phyloP scores from a whole-genome alignment of 2,329 filamentous ascomycete species.

The Aspergillus cejpii region DNA sequence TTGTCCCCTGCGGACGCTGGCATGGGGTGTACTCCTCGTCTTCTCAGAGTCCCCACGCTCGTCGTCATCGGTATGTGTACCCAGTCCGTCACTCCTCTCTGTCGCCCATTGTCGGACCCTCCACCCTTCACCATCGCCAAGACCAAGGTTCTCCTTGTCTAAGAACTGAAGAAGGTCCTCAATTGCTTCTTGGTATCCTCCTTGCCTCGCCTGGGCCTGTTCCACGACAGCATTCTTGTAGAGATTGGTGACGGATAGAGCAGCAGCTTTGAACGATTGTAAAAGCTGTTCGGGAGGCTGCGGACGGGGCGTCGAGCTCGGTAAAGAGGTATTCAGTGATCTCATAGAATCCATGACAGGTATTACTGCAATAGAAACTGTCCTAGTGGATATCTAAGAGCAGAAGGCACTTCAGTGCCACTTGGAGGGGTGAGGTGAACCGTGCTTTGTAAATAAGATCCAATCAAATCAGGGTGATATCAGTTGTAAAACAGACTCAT shows the following conservation, averaged over 20 bases:
- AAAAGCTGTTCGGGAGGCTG: constrained; percentile 56
- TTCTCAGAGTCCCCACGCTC: constrained; percentile 37
- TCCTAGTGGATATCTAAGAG: constrained; percentile 3
- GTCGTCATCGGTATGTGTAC: constrained; percentile 42
- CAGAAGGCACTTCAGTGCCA: constrained; percentile 6
- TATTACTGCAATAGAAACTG: constrained; percentile 8
- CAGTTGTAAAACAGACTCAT: neutral
- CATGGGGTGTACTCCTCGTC: constrained; percentile 34
- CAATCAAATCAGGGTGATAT: neutral
- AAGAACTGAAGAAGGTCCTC: constrained; percentile 83
- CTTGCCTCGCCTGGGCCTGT: constrained; percentile 64
- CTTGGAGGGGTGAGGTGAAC: constrained; percentile 18
- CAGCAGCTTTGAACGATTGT: constrained; percentile 84
- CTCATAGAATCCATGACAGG: constrained; percentile 57
- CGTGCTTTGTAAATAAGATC: constrained; percentile 12
- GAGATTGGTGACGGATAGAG: constrained; percentile 88
- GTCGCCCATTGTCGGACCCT: constrained; percentile 56
- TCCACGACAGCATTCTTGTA: constrained; percentile 85
- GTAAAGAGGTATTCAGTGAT: constrained; percentile 56
- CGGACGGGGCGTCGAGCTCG: constrained; percentile 45
- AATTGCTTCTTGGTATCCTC: constrained; percentile 89
- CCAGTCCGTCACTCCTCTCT: constrained; percentile 41
- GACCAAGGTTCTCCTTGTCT: constrained; percentile 71
- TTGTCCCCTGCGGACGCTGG: constrained; percentile 28
- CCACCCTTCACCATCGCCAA: constrained; percentile 72